phyloP scores from a whole-genome alignment of 768 basidiomycete genomes.

The Suillus hirtellus region DNA sequence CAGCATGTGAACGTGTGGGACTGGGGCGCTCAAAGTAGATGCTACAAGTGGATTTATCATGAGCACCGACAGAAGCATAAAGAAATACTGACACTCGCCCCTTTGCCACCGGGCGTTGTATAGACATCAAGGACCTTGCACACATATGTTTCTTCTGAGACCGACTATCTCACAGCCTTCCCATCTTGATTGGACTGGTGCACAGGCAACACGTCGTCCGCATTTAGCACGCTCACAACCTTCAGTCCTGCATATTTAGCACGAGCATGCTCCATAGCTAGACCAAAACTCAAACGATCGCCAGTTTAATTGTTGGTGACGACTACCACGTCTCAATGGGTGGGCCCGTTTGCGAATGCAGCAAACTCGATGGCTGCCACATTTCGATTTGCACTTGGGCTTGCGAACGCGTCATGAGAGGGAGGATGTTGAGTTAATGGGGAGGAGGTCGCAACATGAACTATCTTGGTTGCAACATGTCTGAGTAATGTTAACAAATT shows the following conservation, averaged over 20 bases:
- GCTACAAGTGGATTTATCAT: neutral
- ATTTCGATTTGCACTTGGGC: constrained; percentile 61
- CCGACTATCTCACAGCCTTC: constrained; percentile 38
- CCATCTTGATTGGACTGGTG: constrained; percentile 18
- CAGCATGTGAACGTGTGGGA: constrained; percentile 21
- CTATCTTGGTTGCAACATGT: neutral
- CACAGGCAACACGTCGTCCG: constrained; percentile 54
- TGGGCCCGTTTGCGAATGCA: constrained; percentile 26
- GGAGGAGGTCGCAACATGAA: constrained; percentile 14
- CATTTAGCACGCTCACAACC: constrained; percentile 36
- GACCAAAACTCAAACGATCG: constrained; percentile 59
- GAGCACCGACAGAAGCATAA: neutral
- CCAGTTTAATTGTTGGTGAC: constrained; percentile 55
- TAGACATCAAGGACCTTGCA: constrained; percentile 58
- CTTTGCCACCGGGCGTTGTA: constrained; percentile 37
- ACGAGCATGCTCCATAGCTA: constrained; percentile 53
- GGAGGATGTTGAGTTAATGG: constrained; percentile 37
- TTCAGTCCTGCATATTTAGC: constrained; percentile 32
- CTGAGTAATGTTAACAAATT: neutral
- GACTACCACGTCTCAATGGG: constrained; percentile 29
- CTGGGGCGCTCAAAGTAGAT: constrained; percentile 1
- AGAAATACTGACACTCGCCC: constrained; percentile 26
- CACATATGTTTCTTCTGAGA: constrained; percentile 49
- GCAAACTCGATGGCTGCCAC: constrained; percentile 49
- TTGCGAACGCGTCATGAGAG: constrained; percentile 67